A percentile compares a stretch with the other conserved stretches of the same genome.
phyloP scores from a whole-genome alignment of 768 basidiomycete species.

The Antrodiella citrinella region DNA sequence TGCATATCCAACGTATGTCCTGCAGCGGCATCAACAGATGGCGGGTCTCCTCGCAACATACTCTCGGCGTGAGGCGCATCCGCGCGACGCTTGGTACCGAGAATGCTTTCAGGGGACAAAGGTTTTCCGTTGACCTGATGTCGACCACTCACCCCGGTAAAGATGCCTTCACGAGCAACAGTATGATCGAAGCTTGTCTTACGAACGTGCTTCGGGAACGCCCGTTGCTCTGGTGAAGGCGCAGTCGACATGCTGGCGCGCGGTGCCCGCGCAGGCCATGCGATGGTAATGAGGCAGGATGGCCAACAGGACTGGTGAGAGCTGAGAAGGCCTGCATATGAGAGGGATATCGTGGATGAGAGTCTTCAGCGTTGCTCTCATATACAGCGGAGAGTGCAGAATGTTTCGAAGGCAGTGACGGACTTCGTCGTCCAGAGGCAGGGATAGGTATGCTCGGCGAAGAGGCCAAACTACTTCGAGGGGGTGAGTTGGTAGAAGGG shows the following conservation, averaged over 20 bases:
- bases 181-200: conserved; percentile 97
- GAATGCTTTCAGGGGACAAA: conserved; percentile 50
- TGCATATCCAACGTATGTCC: not conserved
- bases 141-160: conserved; percentile 51
- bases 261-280: conserved; percentile 54
- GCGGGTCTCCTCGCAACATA: conserved; percentile 71
- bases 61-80: conserved; percentile 77
- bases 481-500: conserved; percentile 18
- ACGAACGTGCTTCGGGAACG: conserved; percentile 78
- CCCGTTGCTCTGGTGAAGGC: conserved; percentile 32
- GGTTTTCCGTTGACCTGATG: conserved; percentile 81
- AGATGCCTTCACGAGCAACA: conserved; percentile 58
- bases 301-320: conserved; percentile 21
- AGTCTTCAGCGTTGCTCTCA: conserved; percentile 17
- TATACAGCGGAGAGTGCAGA: conserved; percentile 18
- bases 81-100: conserved; percentile 73
- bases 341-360: conserved; percentile 5
- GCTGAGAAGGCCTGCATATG: conserved; percentile 17
- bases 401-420: conserved; percentile 15
- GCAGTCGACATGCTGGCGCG: conserved; percentile 25
- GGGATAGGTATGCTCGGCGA: conserved; percentile 22
- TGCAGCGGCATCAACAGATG: conserved; percentile 32
- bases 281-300: conserved; percentile 70
- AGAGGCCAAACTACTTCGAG: conserved; percentile 12
- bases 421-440: conserved; percentile 18